Conservation (phyloP, 306 rosid genomes). For the Cicer bijugum region DNA sequence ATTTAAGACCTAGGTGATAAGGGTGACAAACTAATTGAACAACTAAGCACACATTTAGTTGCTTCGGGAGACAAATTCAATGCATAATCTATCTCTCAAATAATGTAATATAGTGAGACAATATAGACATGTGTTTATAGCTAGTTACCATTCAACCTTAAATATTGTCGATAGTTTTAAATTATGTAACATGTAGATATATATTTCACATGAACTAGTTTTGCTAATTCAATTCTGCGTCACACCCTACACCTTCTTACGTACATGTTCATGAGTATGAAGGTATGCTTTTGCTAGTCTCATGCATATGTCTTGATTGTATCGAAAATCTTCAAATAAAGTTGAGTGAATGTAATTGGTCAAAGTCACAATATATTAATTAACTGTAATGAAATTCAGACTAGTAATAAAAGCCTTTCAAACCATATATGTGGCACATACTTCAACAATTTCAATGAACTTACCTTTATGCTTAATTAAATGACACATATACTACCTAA, state of each 20-base stretch:
- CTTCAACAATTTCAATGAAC: constrained; percentile 46
- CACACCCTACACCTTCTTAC: background rate
- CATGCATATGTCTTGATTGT: constrained; percentile 39
- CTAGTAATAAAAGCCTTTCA: constrained; percentile 29
- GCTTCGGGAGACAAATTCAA: too few species aligned
- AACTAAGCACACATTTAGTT: too few species aligned
- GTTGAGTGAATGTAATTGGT: constrained; percentile 41
- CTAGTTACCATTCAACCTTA: too few species aligned
- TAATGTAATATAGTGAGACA: too few species aligned
- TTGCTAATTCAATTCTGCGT: background rate
- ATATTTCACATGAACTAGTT: background rate
- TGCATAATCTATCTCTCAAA: too few species aligned
- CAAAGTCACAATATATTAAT: constrained; percentile 42
- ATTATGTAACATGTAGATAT: background rate
- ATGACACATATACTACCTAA: constrained; percentile 65
- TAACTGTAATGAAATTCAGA: constrained; percentile 32
- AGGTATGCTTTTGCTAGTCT: constrained; percentile 25
- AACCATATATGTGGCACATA: constrained; percentile 36
- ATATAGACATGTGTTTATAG: too few species aligned
- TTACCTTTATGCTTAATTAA: constrained; percentile 34
- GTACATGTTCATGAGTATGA: constrained; percentile 35
- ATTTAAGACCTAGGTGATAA: background rate
- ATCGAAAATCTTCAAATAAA: constrained; percentile 49
- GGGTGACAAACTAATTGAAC: background rate
- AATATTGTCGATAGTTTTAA: background rate